phyloP scores from a whole-genome alignment of 75 land plant species.

The Picea sitchensis region DNA sequence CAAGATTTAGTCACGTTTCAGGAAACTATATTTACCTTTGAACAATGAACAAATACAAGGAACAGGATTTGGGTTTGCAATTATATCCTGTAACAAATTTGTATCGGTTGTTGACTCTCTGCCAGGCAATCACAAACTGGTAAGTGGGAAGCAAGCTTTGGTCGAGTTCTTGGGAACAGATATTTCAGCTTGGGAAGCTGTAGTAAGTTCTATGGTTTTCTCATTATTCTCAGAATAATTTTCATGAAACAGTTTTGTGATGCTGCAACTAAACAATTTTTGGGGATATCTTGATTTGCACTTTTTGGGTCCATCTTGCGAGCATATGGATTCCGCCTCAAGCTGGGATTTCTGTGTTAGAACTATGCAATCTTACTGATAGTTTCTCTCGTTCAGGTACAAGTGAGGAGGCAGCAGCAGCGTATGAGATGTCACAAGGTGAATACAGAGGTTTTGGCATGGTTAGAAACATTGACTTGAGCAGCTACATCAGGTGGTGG shows the following conservation, averaged over 20 bases:
- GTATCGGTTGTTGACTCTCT: not conserved
- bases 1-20: not conserved
- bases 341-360: not conserved
- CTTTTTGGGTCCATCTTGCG: not conserved
- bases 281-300: not conserved
- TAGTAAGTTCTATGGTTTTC: constrained; percentile 28
- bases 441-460: constrained; percentile 25
- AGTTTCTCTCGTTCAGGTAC: constrained; percentile 14
- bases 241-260: not conserved
- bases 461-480: constrained; percentile 61
- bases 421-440: constrained; percentile 23
- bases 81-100: not conserved
- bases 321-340: not conserved
- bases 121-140: constrained; percentile 22
- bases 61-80: not conserved
- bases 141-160: constrained; percentile 58
- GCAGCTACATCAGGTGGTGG: constrained; percentile 71
- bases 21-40: too few species aligned
- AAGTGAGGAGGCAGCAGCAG: constrained; percentile 43
- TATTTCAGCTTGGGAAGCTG: constrained; percentile 35
- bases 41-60: not conserved
- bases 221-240: not conserved
- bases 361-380: not conserved
- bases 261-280: too few species aligned
- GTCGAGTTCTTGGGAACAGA: constrained; percentile 44